Conservation (phyloP, 371 early-diverging fungal species). For the Cokeromyces recurvatus region DNA sequence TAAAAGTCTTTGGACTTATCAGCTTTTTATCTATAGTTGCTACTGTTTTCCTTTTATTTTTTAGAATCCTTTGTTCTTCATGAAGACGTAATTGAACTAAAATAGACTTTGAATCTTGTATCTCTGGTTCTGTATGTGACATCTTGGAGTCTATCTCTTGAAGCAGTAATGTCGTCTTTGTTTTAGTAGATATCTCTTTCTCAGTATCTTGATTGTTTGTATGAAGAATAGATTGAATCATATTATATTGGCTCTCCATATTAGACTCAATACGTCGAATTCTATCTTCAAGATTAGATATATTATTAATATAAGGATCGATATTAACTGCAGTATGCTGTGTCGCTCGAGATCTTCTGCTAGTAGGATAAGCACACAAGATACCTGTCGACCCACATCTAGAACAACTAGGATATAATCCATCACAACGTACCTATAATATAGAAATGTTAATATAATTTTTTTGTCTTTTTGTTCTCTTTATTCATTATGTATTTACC, state of each 20-base stretch:
- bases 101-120: no score
- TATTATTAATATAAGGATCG: constrained; percentile 35
- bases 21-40: no score
- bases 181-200: no score
- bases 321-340: constrained; percentile 35
- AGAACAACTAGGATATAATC: constrained; percentile 30
- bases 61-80: background rate
- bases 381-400: constrained; percentile 28
- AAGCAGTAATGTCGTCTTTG: no score
- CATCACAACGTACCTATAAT: constrained; percentile 34
- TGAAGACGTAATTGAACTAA: background rate
- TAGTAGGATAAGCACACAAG: constrained; percentile 31
- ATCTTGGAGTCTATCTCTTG: no score
- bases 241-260: constrained; percentile 9
- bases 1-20: no score
- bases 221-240: no score
- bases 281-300: constrained; percentile 30
- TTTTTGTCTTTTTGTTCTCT: background rate
- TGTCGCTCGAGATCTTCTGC: constrained; percentile 29
- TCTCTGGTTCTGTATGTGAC: constrained; percentile 1
- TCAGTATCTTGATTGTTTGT: background rate
- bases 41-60: background rate
- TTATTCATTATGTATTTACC: constrained; percentile 8
- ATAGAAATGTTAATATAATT: background rate
- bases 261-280: constrained; percentile 29